Evolutionary conservation across 768 basidiomycete species (phyloP).

Genomic region (Podaxis rugospora): DNA sequence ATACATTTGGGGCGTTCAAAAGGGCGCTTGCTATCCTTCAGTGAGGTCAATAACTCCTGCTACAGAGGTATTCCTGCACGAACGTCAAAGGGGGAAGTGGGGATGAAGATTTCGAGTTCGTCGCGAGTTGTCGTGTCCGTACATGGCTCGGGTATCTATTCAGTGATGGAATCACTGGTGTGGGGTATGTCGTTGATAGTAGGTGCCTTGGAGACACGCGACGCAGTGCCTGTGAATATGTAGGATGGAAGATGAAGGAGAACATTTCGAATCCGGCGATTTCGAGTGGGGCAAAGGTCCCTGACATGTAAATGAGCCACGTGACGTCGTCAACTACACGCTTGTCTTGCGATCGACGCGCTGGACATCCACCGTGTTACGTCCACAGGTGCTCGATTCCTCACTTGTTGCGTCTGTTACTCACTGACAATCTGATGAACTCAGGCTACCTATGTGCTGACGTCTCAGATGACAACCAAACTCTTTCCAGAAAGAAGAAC

Average conservation of each 20-base stretch:
- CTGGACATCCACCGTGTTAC: neutral
- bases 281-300: neutral
- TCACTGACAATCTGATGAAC: neutral
- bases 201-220: neutral
- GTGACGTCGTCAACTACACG: neutral
- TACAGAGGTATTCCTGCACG: neutral
- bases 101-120: neutral
- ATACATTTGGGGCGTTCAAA: constrained; percentile 51
- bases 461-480: neutral
- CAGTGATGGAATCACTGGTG: neutral
- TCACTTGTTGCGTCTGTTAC: neutral
- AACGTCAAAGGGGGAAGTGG: constrained; percentile 1
- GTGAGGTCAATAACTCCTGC: constrained; percentile 2
- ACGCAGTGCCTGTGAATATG: neutral
- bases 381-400: neutral
- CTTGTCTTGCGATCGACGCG: constrained; percentile 4
- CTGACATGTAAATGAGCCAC: neutral
- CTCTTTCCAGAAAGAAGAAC: constrained; percentile 21
- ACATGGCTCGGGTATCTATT: neutral
- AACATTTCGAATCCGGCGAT: neutral
- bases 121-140: neutral
- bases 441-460: neutral
- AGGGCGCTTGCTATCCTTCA: constrained; percentile 8
- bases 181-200: neutral
- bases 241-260: neutral